Base-by-base conservation (phyloP, 1,284 basidiomycete species). In the Sanghuangporus sanghuang region DNA sequence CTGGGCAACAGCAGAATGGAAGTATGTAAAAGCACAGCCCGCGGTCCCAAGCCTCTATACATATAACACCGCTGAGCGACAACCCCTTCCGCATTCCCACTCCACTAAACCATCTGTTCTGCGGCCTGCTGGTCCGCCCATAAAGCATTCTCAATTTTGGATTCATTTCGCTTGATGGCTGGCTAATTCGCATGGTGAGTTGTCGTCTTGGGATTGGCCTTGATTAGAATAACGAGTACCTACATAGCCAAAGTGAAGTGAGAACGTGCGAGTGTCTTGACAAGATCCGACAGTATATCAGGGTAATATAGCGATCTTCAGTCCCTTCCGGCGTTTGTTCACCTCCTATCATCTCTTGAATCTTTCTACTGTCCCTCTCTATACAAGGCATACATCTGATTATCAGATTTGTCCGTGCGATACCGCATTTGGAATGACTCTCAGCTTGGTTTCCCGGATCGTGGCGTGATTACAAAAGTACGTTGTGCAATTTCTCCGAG, bases 1-100 rank as follows among this genome's bases (percentile, higher is more conserved):
- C 58, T 42, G 36, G 58, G 49, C 58, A 27, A 52, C 58, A 12
- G 23, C 12, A 38, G 14, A 60, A 60, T 52, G 58, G 58, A 60
- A 48, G 44, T 48, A 38, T 21, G 36, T 36, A 59, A 46, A 21
- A 53, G 4, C 21, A 46, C 16, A 46, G 44, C 44, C 8, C 16
- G 16, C 14, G 38, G 27, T 23, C n/a, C 32, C 32, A 35, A 54
- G 32, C 27, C 27, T 35, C 53, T 54, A 36, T 38, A 54, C n/a
- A 32, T 18, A 18, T 9, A 9, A 18, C 16, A 16, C 9, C 23
- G 21, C 27, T 8, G 21, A 35, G 32, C 36, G 16, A 38, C 53
- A 38, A 54, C 18, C 35, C 36, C 36, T 54, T 38, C 53, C 53
- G 53, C 53, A 54, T 54, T 54, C 53, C 53, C 53, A 54, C 53